Conservation (phyloP, 2,329 filamentous ascomycete genomes). For the Neofusicoccum sp. region DNA sequence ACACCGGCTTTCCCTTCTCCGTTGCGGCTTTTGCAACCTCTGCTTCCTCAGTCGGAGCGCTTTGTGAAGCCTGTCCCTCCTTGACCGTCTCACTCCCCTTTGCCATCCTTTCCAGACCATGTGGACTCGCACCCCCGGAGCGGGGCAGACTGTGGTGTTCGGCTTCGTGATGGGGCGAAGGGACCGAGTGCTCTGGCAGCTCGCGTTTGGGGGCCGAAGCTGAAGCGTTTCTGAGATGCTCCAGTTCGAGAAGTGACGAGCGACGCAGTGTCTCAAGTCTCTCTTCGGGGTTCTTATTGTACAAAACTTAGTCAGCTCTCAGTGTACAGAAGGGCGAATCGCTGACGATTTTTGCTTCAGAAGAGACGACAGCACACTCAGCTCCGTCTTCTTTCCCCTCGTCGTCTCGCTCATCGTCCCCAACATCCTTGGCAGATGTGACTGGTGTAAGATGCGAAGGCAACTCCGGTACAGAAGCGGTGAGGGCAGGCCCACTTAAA, state of each 20-base stretch:
- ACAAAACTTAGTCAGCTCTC: constrained; percentile 32
- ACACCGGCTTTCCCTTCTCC: constrained; percentile 25
- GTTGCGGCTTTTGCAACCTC: constrained; percentile 2
- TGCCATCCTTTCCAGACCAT: neutral
- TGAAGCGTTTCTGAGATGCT: constrained; percentile 41
- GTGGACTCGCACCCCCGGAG: constrained; percentile 1
- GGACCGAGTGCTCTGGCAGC: constrained; percentile 38
- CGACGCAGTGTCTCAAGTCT: constrained; percentile 52
- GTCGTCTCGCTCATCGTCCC: neutral
- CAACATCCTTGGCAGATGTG: neutral
- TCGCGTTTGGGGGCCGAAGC: constrained; percentile 34
- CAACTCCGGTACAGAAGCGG: neutral
- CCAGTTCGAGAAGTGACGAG: constrained; percentile 47
- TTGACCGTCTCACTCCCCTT: neutral
- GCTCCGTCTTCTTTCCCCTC: neutral
- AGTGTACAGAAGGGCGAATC: constrained; percentile 6
- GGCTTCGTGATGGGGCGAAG: constrained; percentile 19
- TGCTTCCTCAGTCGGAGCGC: neutral
- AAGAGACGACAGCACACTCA: constrained; percentile 10
- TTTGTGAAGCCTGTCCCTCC: neutral
- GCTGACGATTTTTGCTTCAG: constrained; percentile 5
- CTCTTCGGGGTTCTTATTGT: constrained; percentile 47
- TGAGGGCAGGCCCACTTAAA: neutral
- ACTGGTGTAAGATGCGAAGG: constrained; percentile 14
- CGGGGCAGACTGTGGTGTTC: constrained; percentile 22